A percentile compares a stretch with the other conserved stretches of the same genome.
Conservation (phyloP, 352 stramenopile species). For the Thalassiosira allenii region DNA sequence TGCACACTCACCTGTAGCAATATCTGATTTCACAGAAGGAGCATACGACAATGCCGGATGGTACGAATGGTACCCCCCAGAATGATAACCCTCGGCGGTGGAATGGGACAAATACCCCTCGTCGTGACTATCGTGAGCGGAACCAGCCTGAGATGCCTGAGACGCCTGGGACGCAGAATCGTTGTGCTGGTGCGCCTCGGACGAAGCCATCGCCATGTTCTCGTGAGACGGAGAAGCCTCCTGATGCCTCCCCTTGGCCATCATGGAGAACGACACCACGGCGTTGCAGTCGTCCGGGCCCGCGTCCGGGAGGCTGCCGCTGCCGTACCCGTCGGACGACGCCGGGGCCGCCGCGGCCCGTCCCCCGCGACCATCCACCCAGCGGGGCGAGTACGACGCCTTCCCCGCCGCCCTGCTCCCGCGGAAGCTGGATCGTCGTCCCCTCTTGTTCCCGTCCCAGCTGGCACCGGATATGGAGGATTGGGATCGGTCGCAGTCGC, state of each 20-base stretch:
- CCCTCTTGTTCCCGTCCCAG: conserved; percentile 17
- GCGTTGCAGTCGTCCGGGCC: conserved; percentile 15
- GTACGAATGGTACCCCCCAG: no score
- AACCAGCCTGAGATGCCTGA: conserved; percentile 17
- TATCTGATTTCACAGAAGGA: conserved; percentile 33
- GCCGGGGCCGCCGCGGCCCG: neutral
- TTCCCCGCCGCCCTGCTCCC: conserved; percentile 3
- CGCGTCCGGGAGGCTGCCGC: neutral
- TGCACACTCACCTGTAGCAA: conserved; percentile 36
- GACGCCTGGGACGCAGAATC: conserved; percentile 25
- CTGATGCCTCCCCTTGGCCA: conserved; percentile 1
- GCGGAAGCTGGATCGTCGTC: conserved; percentile 17
- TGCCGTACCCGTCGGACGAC: conserved; percentile 1
- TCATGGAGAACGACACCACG: conserved; percentile 20
- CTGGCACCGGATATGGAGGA: conserved; percentile 16
- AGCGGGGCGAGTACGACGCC: conserved; percentile 25
- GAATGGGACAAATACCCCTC: conserved; percentile 49
- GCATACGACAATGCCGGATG: conserved; percentile 15
- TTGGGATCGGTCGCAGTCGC: conserved; percentile 25
- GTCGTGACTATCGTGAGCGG: conserved; percentile 34
- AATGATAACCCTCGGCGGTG: conserved; percentile 37
- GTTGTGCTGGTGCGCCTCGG: conserved; percentile 4
- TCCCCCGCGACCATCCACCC: conserved; percentile 19
- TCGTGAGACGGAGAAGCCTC: neutral
- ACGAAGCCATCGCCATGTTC: neutral